Evolutionary conservation across 2,329 filamentous ascomycete genomes (phyloP), one percentile per base, ranked within the genome.

Genomic region (Apiospora pterosperma): DNA sequence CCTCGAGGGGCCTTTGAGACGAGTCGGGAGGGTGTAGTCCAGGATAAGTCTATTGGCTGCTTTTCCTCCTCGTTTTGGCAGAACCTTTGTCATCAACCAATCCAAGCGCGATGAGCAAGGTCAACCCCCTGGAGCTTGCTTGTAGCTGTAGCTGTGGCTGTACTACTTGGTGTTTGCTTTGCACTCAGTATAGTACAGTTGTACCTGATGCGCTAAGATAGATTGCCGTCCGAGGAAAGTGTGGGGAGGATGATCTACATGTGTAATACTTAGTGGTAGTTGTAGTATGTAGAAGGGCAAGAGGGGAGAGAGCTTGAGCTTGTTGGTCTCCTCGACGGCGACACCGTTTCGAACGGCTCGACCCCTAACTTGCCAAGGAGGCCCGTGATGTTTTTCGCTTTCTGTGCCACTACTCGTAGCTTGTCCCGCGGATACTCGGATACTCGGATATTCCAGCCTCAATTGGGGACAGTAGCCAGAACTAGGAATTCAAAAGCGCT

Each of bases 201-300:
- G n/a, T n/a, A 55, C 48, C 48, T 39, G 28, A 62, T 28, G 60
- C 60, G 39, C 60, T 44, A 44, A 44, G 44, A 41, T 62, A 62
- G 34, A 44, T 62, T 62, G 61, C 61, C 61, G 61, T 36, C 61
- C 60, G 58, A 36, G 16, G 34, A 55, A 39, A 36, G 61, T 62
- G 61, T 62, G 39, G 61, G 21, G 34, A 55, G 44, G 60, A 4
- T 16, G 36, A 55, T 55, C 48, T 31, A 55, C n/a, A n/a, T n/a
- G n/a, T 55, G 48, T 28, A n/a, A 34, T 55, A n/a, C n/a, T n/a
- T n/a, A n/a, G n/a, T n/a, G n/a, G n/a, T n/a, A n/a, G n/a, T n/a
- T n/a, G n/a, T n/a, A n/a, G n/a, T n/a, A 55, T 14, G 12, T 14
- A 55, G 21, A 60, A 55, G 48, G 48, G 48, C 48, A 55, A n/a